Evolutionary conservation across 345 rosid species (phyloP).

Genomic region (Euphorbia pulcherrima): DNA sequence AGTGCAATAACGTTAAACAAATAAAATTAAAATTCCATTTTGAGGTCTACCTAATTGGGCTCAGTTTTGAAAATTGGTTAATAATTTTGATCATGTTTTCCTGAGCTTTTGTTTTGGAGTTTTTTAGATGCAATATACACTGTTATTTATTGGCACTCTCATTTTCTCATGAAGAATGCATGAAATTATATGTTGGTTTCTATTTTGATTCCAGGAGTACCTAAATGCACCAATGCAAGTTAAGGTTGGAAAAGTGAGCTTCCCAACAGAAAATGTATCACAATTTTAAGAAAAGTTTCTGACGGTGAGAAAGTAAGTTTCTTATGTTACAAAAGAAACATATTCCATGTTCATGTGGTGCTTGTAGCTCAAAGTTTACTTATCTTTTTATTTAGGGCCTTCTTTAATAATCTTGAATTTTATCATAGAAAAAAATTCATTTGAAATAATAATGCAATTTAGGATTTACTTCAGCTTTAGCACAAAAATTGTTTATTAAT

Average conservation of each 20-base stretch:
- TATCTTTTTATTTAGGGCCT: not conserved
- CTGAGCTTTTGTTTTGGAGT: not conserved
- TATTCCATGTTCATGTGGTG: not conserved
- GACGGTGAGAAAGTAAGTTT: conserved; percentile 39
- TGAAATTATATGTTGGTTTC: not conserved
- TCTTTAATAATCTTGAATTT: too few relatives aligned
- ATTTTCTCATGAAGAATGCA: not conserved
- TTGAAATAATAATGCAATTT: too few relatives aligned
- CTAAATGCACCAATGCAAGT: conserved; percentile 35
- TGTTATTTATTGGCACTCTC: not conserved
- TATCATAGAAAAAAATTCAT: too few relatives aligned
- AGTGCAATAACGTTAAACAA: too few relatives aligned
- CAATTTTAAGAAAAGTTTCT: conserved; percentile 33
- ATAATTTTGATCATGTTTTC: not conserved
- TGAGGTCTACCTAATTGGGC: not conserved
- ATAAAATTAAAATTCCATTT: not conserved
- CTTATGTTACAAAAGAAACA: not conserved
- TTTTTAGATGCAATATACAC: not conserved
- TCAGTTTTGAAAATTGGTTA: not conserved
- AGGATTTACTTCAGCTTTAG: too few relatives aligned
- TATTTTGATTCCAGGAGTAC: conserved; percentile 32
- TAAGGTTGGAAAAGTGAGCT: conserved; percentile 41
- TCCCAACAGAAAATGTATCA: conserved; percentile 39
- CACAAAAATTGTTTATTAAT: too few relatives aligned
- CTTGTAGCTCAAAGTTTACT: not conserved